Evolutionary conservation across 106 monocot species (phyloP), one percentile per base, ranked within the genome.

Genomic region (Dioscorea dumetorum): DNA sequence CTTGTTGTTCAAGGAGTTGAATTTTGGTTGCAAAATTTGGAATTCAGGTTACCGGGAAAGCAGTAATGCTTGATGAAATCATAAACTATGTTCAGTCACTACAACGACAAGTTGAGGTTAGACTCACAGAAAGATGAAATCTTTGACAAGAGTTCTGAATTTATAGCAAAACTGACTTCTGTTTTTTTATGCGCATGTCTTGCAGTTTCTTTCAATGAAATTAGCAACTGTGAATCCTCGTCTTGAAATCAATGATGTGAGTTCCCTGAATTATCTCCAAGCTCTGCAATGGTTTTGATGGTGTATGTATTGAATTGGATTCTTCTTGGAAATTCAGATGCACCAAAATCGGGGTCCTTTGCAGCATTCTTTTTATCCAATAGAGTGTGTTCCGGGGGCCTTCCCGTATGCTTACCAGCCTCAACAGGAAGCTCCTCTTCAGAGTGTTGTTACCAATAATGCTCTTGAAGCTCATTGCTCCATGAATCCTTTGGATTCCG

Each of bases 1-100:
- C 33, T 13, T 7, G 11, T 17, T 72, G 18, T 2, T 15, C 23
- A 48, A 11, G 17, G 21, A 22, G 12, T 70, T 48, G 19, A 70
- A 28, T 21, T 22, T 50, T 62, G 24, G 33, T 22, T 50, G 14
- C 22, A 53, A 23, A 48, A 53, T 24, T 21, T 48, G n/a, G 13
- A 22, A 69, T 66, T n/a, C 51, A 88, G 90, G 85, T 90, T 15
- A 90, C 85, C 10, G 85, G 90, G 2, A 90, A 90, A 70, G 90
- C 90, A 20, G 80, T 90, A n/a, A 90, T 90, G 90, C 90, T 90
- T 15, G 90, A 90, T 68, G 90, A 90, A 72, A 90, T 90, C 23
- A 90, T 90, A 72, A 90, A 90, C 67, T 90, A 90, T 59, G 90
- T 90, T 11, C 90, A 90, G 78, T 90, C 85, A 18, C 67, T 90